Conservation (phyloP, 768 basidiomycete species). For the Galerina sulciceps region DNA sequence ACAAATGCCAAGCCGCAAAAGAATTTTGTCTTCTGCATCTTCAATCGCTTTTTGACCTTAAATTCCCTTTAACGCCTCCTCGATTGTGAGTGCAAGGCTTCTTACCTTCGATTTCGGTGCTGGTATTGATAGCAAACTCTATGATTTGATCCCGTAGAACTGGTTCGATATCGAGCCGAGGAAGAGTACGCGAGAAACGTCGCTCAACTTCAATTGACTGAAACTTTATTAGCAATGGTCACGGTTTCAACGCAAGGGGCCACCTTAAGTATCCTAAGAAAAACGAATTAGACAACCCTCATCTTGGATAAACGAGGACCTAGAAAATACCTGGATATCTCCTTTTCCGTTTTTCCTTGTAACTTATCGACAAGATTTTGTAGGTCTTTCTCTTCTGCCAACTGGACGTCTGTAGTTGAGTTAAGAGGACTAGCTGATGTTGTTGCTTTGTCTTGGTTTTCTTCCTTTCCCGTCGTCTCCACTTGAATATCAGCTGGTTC, state of each 20-base stretch:
- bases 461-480: neutral
- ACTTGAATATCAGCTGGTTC: neutral
- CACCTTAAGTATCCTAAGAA: constrained; percentile 40
- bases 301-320: neutral
- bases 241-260: neutral
- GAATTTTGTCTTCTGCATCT: constrained; percentile 71
- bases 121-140: constrained; percentile 38
- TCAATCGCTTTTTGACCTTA: constrained; percentile 44
- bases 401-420: constrained; percentile 39
- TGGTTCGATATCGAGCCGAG: constrained; percentile 65
- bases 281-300: neutral
- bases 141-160: constrained; percentile 63
- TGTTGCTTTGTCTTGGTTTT: neutral
- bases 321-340: constrained; percentile 65
- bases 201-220: constrained; percentile 85
- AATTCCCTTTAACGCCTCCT: neutral
- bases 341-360: constrained; percentile 89
- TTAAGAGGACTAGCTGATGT: neutral
- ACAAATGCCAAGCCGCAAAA: constrained; percentile 74
- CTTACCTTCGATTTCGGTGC: constrained; percentile 19
- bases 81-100: neutral
- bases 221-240: neutral
- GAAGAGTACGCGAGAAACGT: constrained; percentile 67
- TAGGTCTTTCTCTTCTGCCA: constrained; percentile 57
- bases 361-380: constrained; percentile 80